Percentiles rank a stretch among this genome's conserved stretches.
Evolutionary conservation across 345 rosid species (phyloP).

Genomic region (Turritis glabra): DNA sequence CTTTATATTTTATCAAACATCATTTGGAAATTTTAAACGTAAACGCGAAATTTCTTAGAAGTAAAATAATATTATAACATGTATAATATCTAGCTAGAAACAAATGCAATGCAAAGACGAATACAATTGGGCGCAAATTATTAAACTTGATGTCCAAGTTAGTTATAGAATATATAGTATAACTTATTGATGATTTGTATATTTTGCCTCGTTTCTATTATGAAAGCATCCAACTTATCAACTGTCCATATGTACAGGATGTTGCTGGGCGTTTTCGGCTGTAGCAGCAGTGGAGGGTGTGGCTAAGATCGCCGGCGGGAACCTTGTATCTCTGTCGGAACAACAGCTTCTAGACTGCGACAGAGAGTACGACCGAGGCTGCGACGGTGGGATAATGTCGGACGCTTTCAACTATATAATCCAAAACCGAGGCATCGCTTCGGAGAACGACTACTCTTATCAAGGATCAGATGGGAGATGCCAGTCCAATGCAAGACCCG

Average conservation of each 20-base stretch:
- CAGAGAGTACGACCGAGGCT: slow-evolving; percentile 35
- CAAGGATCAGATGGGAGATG: slow-evolving; percentile 41
- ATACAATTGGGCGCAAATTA: too few species aligned
- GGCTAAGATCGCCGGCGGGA: slow-evolving; percentile 26
- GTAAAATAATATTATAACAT: background rate
- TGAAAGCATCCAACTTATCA: background rate
- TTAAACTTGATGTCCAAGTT: slow-evolving; percentile 16
- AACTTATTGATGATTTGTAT: background rate
- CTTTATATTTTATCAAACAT: background rate
- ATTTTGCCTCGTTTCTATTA: background rate
- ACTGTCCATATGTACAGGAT: slow-evolving; percentile 21
- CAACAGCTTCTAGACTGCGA: slow-evolving; percentile 40
- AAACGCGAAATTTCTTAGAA: background rate
- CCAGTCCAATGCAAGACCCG: slow-evolving; percentile 16
- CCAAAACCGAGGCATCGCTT: slow-evolving; percentile 51
- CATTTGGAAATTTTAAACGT: background rate
- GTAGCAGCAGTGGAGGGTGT: slow-evolving; percentile 55
- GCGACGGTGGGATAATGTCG: slow-evolving; percentile 65
- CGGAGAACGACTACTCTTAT: slow-evolving; percentile 54
- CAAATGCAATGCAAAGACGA: background rate
- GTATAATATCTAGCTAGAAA: background rate
- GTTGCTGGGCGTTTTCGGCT: slow-evolving; percentile 72
- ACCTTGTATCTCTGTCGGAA: slow-evolving; percentile 32
- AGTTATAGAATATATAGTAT: background rate
- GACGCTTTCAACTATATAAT: slow-evolving; percentile 48